Evolutionary conservation across 805 yeast genomes (phyloP).

Genomic region (Zygosaccharomyces bailii): DNA sequence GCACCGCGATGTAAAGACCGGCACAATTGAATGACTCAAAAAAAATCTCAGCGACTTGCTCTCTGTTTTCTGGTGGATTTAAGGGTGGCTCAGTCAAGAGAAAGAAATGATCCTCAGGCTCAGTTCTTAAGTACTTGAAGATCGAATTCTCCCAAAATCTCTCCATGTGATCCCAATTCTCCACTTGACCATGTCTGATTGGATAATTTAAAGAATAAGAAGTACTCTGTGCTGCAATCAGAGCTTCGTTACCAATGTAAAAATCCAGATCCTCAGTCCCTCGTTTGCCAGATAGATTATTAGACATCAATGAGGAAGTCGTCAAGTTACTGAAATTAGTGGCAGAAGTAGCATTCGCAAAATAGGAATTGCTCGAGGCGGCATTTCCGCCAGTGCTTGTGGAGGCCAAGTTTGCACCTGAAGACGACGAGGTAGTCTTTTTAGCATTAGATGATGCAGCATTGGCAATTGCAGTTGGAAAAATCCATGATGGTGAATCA

Average conservation of each 20-base stretch:
- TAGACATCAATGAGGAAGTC: conserved; percentile 30
- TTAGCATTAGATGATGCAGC: conserved; percentile 45
- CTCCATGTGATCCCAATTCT: conserved; percentile 99
- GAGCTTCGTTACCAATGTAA: conserved; percentile 93
- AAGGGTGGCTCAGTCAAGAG: conserved; percentile 96
- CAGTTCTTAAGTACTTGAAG: conserved; percentile 93
- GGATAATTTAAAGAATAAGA: conserved; percentile 87
- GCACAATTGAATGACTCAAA: conserved; percentile 98
- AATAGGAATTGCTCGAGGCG: conserved; percentile 23
- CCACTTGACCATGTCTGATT: conserved; percentile 95
- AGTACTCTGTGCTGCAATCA: conserved; percentile 87
- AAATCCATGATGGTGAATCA: conserved; percentile 94
- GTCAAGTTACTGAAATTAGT: conserved; percentile 32
- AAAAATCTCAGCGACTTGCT: conserved; percentile 97
- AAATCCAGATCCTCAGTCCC: conserved; percentile 94
- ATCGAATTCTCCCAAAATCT: conserved; percentile 97
- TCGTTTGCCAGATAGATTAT: conserved; percentile 59
- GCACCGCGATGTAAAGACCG: conserved; percentile 96
- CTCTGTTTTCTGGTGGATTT: conserved; percentile 99
- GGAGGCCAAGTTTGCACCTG: conserved; percentile 27
- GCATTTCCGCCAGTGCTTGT: conserved; percentile 14
- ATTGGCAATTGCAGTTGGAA: conserved; percentile 93
- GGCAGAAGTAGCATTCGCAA: conserved; percentile 38
- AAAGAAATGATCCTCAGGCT: conserved; percentile 98
- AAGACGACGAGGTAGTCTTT: conserved; percentile 37